Percentiles rank a stretch among this genome's conserved stretches.
Conservation (phyloP, 1,284 basidiomycete species). For the Pseudozyma thailandica region DNA sequence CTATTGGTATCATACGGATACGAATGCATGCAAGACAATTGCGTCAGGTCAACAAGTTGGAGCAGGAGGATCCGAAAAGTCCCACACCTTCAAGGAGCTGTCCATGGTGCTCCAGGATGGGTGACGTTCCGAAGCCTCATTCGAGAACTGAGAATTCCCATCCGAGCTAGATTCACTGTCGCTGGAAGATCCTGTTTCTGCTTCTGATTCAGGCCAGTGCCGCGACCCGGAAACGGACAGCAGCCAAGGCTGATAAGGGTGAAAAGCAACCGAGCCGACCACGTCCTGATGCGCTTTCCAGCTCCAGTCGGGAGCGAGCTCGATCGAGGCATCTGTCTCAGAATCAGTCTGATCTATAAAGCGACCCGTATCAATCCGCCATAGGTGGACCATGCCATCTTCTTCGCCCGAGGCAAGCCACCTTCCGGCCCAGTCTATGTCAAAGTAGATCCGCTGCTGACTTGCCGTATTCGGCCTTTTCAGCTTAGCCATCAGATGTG, state of each 20-base stretch:
- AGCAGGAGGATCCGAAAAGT: constrained; percentile 22
- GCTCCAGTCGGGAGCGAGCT: constrained; percentile 24
- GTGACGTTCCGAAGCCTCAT: neutral
- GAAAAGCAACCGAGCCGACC: constrained; percentile 43
- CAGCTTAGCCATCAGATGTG: constrained; percentile 43
- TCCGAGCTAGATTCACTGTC: neutral
- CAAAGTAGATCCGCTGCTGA: constrained; percentile 54
- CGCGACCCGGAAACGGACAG: constrained; percentile 42
- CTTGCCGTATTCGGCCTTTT: constrained; percentile 13
- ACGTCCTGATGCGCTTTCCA: constrained; percentile 53
- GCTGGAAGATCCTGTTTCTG: constrained; percentile 1
- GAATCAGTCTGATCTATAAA: constrained; percentile 18
- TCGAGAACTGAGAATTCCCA: neutral
- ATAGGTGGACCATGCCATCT: constrained; percentile 37
- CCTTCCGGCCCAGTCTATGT: constrained; percentile 54
- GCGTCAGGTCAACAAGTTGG: neutral
- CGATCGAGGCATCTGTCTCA: constrained; percentile 5
- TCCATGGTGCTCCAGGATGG: constrained; percentile 33
- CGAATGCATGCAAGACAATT: neutral
- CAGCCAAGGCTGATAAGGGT: constrained; percentile 41
- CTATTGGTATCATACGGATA: neutral
- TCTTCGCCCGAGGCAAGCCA: constrained; percentile 51
- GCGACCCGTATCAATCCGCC: constrained; percentile 39
- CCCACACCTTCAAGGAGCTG: constrained; percentile 36
- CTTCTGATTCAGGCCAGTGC: constrained; percentile 19